Evolutionary conservation across 257 asterid species (phyloP), one percentile per base, ranked within the genome.

Genomic region (Solanum appendiculatum): DNA sequence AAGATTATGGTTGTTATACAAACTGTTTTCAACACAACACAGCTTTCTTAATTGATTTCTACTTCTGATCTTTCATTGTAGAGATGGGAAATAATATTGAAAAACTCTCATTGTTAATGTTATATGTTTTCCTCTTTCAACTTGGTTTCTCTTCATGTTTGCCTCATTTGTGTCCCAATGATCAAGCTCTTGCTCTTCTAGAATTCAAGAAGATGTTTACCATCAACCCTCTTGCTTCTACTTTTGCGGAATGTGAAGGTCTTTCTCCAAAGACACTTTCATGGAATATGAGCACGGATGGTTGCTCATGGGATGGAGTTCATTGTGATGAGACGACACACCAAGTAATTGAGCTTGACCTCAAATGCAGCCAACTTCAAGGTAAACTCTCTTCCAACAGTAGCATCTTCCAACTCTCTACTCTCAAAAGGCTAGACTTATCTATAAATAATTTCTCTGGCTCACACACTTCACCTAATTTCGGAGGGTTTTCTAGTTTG

Each of bases 221-320:
- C 46, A 82, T 82, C 23, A 5, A 51, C 36, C 27, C 86, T 23
- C 0, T 0, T 7, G 58, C 83, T 82, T 58, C 86, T 8, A 5
- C 1, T 2, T 48, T 20, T 31, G 9, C 1, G 48, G 36, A 40
- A 1, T 12, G 34, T 21, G 1, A 11, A 34, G 25, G 27, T 73
- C 14, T 6, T 37, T 10, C 44, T 37, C 54, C 84, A 0, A 82
- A 48, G 81, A 87, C 46, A 1, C 42, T 15, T 3, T 85, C 89
- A 16, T 86, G 90, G 91, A 85, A 86, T 25, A 25, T n/a, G 9
- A 77, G 84, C 1, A 1, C 0, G 3, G 63, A 77, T 77, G 42
- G 39, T 4, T 77, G 91, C 60, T 54, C 1, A 13, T 89, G 90
- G 90, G 86, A 89, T 63, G 91, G 90, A 31, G 87, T 89, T 20